Percentiles rank a stretch among this genome's conserved stretches.
phyloP scores from a whole-genome alignment of 306 rosid species.

The Psophocarpus tetragonolobus region DNA sequence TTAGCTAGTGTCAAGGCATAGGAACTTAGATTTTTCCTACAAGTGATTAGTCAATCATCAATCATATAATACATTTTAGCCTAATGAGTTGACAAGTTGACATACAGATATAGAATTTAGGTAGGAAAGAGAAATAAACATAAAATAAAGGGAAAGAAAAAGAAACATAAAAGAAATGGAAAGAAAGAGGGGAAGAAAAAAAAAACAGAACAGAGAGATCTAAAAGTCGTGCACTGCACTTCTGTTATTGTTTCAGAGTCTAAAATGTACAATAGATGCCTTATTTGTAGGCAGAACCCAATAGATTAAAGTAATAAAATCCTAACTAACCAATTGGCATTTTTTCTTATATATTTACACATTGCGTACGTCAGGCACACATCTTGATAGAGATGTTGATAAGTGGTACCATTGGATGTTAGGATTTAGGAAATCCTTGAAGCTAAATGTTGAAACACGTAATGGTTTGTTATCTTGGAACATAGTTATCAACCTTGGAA shows the following conservation, averaged over 20 bases:
- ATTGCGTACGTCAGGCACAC: neutral
- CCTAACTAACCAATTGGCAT: neutral
- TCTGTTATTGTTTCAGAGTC: neutral
- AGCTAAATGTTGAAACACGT: slow-evolving; percentile 6
- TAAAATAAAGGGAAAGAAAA: no score
- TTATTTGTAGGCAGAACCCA: no score
- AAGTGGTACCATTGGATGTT: neutral
- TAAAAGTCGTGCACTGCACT: neutral
- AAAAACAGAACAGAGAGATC: no score
- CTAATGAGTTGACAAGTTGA: neutral
- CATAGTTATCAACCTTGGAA: neutral
- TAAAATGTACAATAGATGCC: neutral
- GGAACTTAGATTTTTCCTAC: neutral
- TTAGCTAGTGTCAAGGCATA: neutral
- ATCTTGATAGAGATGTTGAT: neutral
- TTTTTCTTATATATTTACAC: no score
- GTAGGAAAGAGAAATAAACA: neutral
- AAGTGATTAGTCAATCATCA: neutral
- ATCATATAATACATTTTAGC: neutral
- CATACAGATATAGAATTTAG: neutral
- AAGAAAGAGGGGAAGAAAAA: neutral
- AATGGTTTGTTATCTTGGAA: neutral
- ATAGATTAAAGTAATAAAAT: no score
- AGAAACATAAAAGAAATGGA: no score
- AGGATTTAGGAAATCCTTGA: neutral